These are phyloP conservation scores for Candida pseudofarinosa DNA, from an alignment of 805 yeast genomes.

Conservation along the genomic window DNA sequence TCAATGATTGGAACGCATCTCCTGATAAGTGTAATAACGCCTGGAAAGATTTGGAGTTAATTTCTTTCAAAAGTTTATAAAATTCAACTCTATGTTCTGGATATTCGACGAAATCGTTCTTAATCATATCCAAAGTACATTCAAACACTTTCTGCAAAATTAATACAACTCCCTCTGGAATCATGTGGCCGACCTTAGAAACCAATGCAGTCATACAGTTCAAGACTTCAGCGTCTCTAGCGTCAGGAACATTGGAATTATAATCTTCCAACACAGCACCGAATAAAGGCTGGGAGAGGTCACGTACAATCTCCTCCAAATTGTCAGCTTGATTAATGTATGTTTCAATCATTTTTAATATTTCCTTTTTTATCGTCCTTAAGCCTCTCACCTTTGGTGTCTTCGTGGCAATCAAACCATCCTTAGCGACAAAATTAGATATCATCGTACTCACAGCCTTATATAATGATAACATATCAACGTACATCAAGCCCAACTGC, in stretches of 20 bases:
- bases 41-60: slow-evolving; percentile 77
- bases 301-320: slow-evolving; percentile 75
- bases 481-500: slow-evolving; percentile 81
- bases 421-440: slow-evolving; percentile 69
- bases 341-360: slow-evolving; percentile 81
- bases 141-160: slow-evolving; percentile 90
- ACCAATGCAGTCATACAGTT: slow-evolving; percentile 92
- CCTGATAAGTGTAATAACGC: slow-evolving; percentile 88
- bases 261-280: slow-evolving; percentile 87
- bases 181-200: slow-evolving; percentile 77
- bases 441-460: slow-evolving; percentile 86
- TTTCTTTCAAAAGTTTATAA: slow-evolving; percentile 83
- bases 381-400: slow-evolving; percentile 93
- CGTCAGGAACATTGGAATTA: slow-evolving; percentile 84
- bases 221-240: slow-evolving; percentile 95
- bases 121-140: slow-evolving; percentile 92
- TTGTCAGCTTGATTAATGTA: slow-evolving; percentile 86
- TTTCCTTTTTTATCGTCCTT: slow-evolving; percentile 94
- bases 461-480: slow-evolving; percentile 85
- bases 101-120: slow-evolving; percentile 90
- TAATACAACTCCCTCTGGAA: slow-evolving; percentile 83
- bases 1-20: slow-evolving; percentile 83
- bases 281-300: slow-evolving; percentile 77
- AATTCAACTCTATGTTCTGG: slow-evolving; percentile 98
- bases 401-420: slow-evolving; percentile 87